Evolutionary conservation across 2,329 filamentous ascomycete genomes (phyloP).

Genomic region (Alternaria dauci): DNA sequence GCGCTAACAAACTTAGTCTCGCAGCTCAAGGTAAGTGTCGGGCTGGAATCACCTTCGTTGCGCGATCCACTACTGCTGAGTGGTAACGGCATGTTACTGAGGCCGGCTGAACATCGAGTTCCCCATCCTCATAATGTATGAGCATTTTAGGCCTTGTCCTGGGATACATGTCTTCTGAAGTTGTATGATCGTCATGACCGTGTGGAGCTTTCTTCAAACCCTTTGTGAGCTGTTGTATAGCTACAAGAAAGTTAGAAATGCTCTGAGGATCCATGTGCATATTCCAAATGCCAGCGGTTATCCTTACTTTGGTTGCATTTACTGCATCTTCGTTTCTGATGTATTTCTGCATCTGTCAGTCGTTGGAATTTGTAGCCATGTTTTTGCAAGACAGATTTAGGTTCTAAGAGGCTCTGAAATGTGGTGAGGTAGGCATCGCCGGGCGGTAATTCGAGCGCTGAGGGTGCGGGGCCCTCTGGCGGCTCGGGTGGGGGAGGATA

Average conservation of each 20-base stretch:
- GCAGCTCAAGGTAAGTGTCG: no score
- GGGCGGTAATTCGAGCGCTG: neutral
- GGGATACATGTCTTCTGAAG: neutral
- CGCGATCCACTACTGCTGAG: neutral
- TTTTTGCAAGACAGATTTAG: slow-evolving; percentile 3
- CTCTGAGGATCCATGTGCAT: neutral
- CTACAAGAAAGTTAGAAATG: neutral
- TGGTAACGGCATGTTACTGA: neutral
- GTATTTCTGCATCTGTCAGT: slow-evolving; percentile 19
- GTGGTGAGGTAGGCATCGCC: neutral
- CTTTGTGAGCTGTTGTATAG: slow-evolving; percentile 7
- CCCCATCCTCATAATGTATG: neutral
- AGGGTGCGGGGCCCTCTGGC: neutral
- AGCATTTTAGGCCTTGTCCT: slow-evolving; percentile 1
- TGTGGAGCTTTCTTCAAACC: neutral
- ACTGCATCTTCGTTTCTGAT: slow-evolving; percentile 20
- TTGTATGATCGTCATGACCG: neutral
- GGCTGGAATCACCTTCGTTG: neutral
- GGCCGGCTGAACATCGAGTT: neutral
- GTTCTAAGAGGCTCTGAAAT: slow-evolving; percentile 10
- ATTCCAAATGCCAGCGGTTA: neutral
- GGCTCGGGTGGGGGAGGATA: slow-evolving; percentile 2
- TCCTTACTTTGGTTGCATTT: slow-evolving; percentile 21
- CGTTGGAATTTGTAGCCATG: slow-evolving; percentile 19
- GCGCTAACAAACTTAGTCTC: slow-evolving; percentile 9